Evolutionary conservation across 1,284 basidiomycete species (phyloP).

Genomic region (Anthracocystis walkeri): DNA sequence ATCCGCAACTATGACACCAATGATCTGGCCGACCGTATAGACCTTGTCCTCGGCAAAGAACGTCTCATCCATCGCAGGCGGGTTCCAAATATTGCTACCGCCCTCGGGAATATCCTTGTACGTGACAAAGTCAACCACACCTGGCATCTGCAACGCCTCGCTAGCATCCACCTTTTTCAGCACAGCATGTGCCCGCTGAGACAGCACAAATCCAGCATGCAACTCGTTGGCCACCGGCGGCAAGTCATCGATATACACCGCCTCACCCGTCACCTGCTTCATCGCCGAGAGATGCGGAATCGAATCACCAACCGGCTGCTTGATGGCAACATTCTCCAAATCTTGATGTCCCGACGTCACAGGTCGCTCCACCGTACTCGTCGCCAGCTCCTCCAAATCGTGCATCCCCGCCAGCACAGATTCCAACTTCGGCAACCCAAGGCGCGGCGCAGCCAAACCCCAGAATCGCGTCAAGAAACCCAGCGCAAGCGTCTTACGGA

Average conservation of each 20-base stretch:
- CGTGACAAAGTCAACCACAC: slow-evolving; percentile 66
- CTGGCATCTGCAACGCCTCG: slow-evolving; percentile 65
- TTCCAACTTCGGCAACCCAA: slow-evolving; percentile 31
- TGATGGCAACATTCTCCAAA: slow-evolving; percentile 56
- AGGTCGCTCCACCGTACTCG: slow-evolving; percentile 41
- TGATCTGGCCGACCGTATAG: slow-evolving; percentile 66
- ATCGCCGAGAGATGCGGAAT: slow-evolving; percentile 68
- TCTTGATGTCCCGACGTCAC: slow-evolving; percentile 56
- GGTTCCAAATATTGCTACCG: slow-evolving; percentile 69
- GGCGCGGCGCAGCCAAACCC: slow-evolving; percentile 53
- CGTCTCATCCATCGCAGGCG: slow-evolving; percentile 68
- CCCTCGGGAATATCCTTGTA: slow-evolving; percentile 64
- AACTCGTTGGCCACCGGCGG: slow-evolving; percentile 66
- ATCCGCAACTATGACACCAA: slow-evolving; percentile 68
- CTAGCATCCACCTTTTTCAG: slow-evolving; percentile 64
- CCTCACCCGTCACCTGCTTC: slow-evolving; percentile 70
- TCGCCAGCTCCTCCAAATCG: slow-evolving; percentile 50
- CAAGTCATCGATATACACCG: slow-evolving; percentile 69
- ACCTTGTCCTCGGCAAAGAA: slow-evolving; percentile 70
- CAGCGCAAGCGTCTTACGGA: slow-evolving; percentile 68
- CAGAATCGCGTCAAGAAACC: slow-evolving; percentile 70
- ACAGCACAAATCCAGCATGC: slow-evolving; percentile 68
- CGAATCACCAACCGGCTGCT: slow-evolving; percentile 58
- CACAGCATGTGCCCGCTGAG: slow-evolving; percentile 68
- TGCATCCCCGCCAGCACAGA: slow-evolving; percentile 23